Base-by-base conservation (phyloP, 2,329 filamentous ascomycete species). In the Aspergillus udagawae region DNA sequence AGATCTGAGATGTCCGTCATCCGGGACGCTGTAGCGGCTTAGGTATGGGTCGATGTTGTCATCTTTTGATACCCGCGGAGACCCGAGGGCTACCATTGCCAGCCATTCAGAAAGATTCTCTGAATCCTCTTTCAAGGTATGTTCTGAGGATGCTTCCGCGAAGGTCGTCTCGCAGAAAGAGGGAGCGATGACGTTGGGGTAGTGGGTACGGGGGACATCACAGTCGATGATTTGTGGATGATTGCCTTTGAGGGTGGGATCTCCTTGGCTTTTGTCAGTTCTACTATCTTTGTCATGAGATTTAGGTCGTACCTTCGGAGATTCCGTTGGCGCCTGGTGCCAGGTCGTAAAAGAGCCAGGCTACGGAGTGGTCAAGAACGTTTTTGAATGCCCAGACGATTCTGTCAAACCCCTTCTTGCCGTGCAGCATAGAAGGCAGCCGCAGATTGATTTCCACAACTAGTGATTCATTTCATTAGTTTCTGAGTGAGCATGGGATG, bases 371-470 rank as follows among this genome's bases (percentile, higher is more conserved):
- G 51, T 82, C 84, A 23, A 97, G 79, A 23, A 91, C 90, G 61
- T 91, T 90, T 65, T 88, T 87, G 71, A 87, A 91, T 14, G 91
- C 91, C 80, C 90, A 90, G 6, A 87, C 72, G 14, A 96, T 77
- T 49, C 91, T 81, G 60, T 92, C 87, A 67, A 95, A 96, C 0
- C 86, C 88, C 62, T 89, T 92, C 71, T 91, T 94, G 3, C 92
- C 92, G 54, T 86, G 87, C 7, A 91, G 72, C 90, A 96, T 96
- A 0, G 86, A 86, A 0, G 86, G 83, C 4, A 82, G 79, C 20
- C 87, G 83, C 28, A 99, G 81, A 58, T 97, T 87, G 52, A 89
- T 80, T 65, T 93, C 85, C 49, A 97, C 83, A 28, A 87, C 90
- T 94, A 55, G 35, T 51, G 28, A 35, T 17, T 23, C 14, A 50